phyloP scores from a whole-genome alignment of 495 filamentous ascomycete species.

The Xylaria castorea region DNA sequence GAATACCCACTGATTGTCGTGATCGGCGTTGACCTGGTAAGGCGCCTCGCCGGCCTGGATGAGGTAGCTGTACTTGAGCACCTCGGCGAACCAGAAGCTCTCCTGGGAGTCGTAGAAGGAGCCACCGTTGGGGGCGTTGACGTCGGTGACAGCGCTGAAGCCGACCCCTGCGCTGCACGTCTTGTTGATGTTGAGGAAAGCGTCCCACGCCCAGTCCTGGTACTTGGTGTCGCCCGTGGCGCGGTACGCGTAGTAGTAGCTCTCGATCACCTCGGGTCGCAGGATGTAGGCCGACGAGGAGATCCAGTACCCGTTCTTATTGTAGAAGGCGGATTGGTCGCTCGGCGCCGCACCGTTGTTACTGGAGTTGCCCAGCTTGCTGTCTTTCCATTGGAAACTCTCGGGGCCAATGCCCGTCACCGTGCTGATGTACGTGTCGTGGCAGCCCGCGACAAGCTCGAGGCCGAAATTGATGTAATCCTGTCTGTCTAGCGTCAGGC shows the following conservation, averaged over 20 bases:
- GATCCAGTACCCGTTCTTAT: constrained; percentile 76
- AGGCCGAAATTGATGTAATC: constrained; percentile 79
- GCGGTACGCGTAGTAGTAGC: constrained; percentile 86
- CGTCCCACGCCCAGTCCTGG: constrained; percentile 86
- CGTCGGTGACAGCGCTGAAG: constrained; percentile 69
- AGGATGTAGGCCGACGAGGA: constrained; percentile 67
- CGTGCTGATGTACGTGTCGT: constrained; percentile 73
- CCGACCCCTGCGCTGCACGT: constrained; percentile 70
- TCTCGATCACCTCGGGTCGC: constrained; percentile 86
- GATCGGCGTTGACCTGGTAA: constrained; percentile 69
- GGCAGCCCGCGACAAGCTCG: constrained; percentile 73
- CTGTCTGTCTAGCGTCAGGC: constrained; percentile 66
- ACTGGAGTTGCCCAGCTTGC: constrained; percentile 43
- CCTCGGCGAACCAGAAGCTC: constrained; percentile 91
- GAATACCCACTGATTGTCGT: constrained; percentile 72
- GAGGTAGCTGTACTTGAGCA: constrained; percentile 84
- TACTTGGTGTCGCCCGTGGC: constrained; percentile 75
- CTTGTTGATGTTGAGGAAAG: constrained; percentile 71
- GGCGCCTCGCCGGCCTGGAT: constrained; percentile 67
- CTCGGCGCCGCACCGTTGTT: constrained; percentile 52
- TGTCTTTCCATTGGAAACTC: constrained; percentile 71
- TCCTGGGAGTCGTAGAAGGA: constrained; percentile 74
- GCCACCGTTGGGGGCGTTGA: constrained; percentile 69
- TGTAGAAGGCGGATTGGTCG: constrained; percentile 64
- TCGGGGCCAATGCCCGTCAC: constrained; percentile 82